Evolutionary conservation across 257 asterid genomes (phyloP), one percentile per base, ranked within the genome.

Genomic region (Nicotiana tabacum): DNA sequence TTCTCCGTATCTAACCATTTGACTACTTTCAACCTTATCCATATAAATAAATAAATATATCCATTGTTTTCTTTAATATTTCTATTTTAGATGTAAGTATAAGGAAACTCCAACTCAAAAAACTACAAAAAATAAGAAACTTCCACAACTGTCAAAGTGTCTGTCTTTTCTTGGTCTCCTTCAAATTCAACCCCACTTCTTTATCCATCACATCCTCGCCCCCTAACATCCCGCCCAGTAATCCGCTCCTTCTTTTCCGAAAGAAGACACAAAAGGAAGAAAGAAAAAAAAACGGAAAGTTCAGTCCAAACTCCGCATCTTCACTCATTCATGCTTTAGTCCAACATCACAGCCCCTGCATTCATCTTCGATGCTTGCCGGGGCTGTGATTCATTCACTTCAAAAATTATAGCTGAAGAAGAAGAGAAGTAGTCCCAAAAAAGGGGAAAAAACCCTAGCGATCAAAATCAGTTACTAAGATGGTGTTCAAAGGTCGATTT

Each of bases 401-500:
- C 43, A 30, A 77, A 39, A 46, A 33, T 74, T 2, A 43, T 43
- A 43, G 51, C 51, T 0, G 51, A 33, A 35, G 11, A 37, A 67
- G 57, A 77, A n/a, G 58, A 10, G 24, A 29, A 29, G 30, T 29
- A 29, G 30, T 1, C 2, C 30, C 30, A 29, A 29, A 29, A 29
- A 29, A 29, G 33, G 77, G 61, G 9, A 6, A 32, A 12, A 67
- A 80, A 48, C 84, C 84, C 82, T 32, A 80, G 57, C 53, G 24
- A 33, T 55, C 21, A 43, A 13, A 43, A 24, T 37, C 35, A 16
- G 11, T 24, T 43, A 76, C 27, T 46, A 66, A 82, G 84, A 96
- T 96, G 99, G 99, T 95, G 88, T 96, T 96, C 85, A 94, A 96
- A 83, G 98, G 95, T 6, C 80, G 99, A 64, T 93, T 96, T 76